Base-by-base conservation (phyloP, 148 eudicot genomes). In the Spergularia marina region DNA sequence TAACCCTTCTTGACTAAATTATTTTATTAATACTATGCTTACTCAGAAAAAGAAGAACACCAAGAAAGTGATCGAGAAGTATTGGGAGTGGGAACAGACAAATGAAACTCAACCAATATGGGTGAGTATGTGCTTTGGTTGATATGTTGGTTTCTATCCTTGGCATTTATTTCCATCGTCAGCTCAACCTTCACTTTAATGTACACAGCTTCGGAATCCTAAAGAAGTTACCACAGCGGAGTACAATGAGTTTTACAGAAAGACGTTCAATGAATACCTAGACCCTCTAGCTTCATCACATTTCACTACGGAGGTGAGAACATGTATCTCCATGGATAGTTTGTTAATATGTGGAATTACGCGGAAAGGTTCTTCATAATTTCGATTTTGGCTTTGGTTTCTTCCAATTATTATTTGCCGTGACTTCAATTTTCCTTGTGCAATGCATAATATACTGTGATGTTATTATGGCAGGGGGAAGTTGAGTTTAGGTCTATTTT, bases 21-120 rank as follows among this genome's bases (percentile, higher is more conserved):
- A 18, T 60, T 68, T 44, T 62, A 11, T 68, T 44, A 54, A 11
- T 39, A 12, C 58, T 61, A 11, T 76, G 61, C 39, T 65, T 54
- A 47, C 23, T 1, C 88, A 95, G 99, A 92, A 89, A 75, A 90
- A 89, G 89, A 94, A 91, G 87, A 95, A 92, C 81, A 95, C 94
- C n/a, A 95, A 95, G 86, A 95, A 79, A 55, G 94, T 95, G 82
- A 88, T 95, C 77, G 97, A 95, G 86, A 88, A 82, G 73, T 91
- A 95, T 78, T 95, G 99, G 99, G 99, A 92, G 73, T 95, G 99
- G 97, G 92, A 92, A 54, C 94, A 88, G 47, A 82, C 88, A 53
- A 95, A 95, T 81, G 99, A 95, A 89, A 95, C 99, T 23, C 92
- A 95, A 70, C 99, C 99, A 75, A 85, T 92, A 85, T 95, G 99